These are phyloP conservation scores for Clonostachys byssicola DNA, from an alignment of 2,329 filamentous ascomycete species.

Conservation along the genomic window DNA sequence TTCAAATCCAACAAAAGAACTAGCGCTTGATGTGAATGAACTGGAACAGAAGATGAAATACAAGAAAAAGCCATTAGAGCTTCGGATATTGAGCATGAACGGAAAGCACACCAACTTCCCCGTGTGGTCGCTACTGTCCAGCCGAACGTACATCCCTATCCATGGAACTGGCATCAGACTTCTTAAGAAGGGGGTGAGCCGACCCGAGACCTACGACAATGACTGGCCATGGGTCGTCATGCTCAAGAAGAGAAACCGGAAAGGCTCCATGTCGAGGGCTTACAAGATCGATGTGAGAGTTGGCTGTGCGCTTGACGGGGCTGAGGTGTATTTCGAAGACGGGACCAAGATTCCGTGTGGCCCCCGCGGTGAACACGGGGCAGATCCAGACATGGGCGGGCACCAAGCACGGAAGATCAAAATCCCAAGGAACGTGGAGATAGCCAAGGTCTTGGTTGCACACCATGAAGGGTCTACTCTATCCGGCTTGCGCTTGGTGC, in stretches of 20 bases:
- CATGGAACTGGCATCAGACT: slow-evolving; percentile 30
- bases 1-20: background rate
- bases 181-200: slow-evolving; percentile 25
- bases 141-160: slow-evolving; percentile 24
- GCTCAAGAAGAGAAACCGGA: slow-evolving; percentile 16
- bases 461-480: too few relatives aligned
- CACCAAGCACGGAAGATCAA: slow-evolving; percentile 18
- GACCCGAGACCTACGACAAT: slow-evolving; percentile 8
- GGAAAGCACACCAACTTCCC: slow-evolving; percentile 26
- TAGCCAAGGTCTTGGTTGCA: slow-evolving; percentile 16
- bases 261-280: slow-evolving; percentile 27
- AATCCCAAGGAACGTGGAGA: slow-evolving; percentile 12
- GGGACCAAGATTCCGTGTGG: slow-evolving; percentile 37
- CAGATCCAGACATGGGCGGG: slow-evolving; percentile 16
- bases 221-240: slow-evolving; percentile 23
- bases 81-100: slow-evolving; percentile 31
- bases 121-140: slow-evolving; percentile 24
- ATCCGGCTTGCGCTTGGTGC: slow-evolving; percentile 12
- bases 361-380: slow-evolving; percentile 11
- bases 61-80: slow-evolving; percentile 14
- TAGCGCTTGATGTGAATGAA: slow-evolving; percentile 13
- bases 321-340: slow-evolving; percentile 37
- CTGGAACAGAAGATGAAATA: slow-evolving; percentile 23
- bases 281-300: slow-evolving; percentile 37
- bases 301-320: slow-evolving; percentile 36